A percentile compares a stretch with the other conserved stretches of the same genome.
Conservation (phyloP, 148 eudicot species). For the Chenopodium formosanum region DNA sequence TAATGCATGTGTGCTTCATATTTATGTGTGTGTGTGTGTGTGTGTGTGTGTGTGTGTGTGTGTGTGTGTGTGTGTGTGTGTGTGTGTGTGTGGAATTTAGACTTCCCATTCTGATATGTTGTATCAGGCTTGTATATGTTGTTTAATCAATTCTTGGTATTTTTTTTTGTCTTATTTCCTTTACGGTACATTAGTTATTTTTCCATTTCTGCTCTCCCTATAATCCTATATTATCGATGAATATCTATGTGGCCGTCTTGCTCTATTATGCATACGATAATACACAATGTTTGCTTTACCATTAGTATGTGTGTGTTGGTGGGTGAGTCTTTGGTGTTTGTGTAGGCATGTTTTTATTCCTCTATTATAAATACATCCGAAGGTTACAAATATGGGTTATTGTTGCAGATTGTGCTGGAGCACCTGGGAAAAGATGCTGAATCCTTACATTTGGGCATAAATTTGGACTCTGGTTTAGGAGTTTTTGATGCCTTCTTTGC, state of each 20-base stretch:
- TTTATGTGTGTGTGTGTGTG: no score
- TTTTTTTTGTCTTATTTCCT: not conserved
- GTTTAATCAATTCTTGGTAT: not conserved
- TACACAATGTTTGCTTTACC: no score
- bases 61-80: no score
- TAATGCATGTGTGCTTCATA: not conserved
- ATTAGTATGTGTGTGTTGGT: no score
- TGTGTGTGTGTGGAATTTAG: not conserved
- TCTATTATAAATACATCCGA: not conserved
- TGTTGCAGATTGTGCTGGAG: conserved; percentile 57
- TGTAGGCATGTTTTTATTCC: not conserved
- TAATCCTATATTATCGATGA: no score
- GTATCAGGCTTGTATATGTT: not conserved
- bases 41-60: not conserved
- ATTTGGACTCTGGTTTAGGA: conserved; percentile 77
- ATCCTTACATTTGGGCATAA: conserved; percentile 47
- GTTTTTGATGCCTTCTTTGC: conserved; percentile 90
- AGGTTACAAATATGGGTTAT: not conserved
- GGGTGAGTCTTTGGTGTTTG: not conserved
- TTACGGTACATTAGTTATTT: not conserved
- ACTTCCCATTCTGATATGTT: not conserved
- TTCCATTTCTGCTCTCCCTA: not conserved
- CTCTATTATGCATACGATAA: no score
- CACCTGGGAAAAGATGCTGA: conserved; percentile 54
- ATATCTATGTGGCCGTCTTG: no score